Percentiles rank a stretch among this genome's conserved stretches.
Conservation (phyloP, 1,139 yeast species). For the Zygosaccharomyces sapae region DNA sequence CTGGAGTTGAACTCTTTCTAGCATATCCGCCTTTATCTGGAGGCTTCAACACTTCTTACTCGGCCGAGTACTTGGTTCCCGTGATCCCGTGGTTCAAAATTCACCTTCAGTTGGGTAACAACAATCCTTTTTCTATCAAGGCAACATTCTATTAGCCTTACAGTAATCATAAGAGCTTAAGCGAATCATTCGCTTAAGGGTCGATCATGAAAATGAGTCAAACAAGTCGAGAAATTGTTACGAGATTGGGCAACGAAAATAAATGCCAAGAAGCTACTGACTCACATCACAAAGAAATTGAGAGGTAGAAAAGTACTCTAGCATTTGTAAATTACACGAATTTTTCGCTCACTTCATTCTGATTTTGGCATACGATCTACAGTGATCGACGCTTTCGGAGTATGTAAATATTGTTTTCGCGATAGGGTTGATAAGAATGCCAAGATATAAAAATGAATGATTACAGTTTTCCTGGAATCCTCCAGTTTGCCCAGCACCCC, state of each 20-base stretch:
- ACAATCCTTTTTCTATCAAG: neutral
- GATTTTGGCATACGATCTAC: neutral
- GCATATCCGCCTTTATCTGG: neutral
- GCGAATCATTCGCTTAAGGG: neutral
- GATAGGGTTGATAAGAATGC: neutral
- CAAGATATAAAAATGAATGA: neutral
- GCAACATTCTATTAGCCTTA: no score
- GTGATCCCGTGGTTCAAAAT: neutral
- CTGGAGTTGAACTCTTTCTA: neutral
- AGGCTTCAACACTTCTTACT: neutral
- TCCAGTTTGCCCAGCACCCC: no score
- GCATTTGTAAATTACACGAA: no score
- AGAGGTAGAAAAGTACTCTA: no score
- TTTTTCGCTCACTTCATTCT: neutral
- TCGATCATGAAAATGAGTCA: neutral
- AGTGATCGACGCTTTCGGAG: neutral
- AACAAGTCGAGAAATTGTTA: neutral
- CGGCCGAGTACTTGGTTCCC: neutral
- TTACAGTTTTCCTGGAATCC: no score
- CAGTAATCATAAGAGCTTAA: neutral
- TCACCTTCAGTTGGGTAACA: neutral
- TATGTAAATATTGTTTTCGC: neutral
- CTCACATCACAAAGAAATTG: no score
- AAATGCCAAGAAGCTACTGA: no score
- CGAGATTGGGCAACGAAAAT: no score